These are phyloP conservation scores for Trametes punicea DNA, from an alignment of 768 basidiomycete species.

Conservation along the genomic window DNA sequence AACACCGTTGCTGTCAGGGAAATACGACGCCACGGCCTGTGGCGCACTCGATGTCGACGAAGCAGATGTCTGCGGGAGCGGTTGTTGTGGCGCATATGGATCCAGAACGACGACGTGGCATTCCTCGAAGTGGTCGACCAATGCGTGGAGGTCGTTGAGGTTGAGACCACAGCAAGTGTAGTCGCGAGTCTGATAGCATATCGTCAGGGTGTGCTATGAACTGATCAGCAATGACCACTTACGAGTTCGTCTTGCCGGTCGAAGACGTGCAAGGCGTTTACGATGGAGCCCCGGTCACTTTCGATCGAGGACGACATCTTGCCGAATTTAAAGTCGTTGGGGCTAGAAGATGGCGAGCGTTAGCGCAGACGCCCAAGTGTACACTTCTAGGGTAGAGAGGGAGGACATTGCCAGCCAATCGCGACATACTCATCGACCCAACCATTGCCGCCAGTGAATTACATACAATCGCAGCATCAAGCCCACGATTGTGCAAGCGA, in stretches of 20 bases:
- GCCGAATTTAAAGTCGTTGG: conserved; percentile 44
- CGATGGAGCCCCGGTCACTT: conserved; percentile 53
- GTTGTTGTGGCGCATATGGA: conserved; percentile 32
- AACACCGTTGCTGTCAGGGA: conserved; percentile 18
- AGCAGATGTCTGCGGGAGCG: conserved; percentile 15
- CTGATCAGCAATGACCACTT: conserved; percentile 28
- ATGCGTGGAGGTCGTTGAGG: conserved; percentile 72
- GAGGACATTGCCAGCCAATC: too few species aligned
- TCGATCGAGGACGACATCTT: conserved; percentile 54
- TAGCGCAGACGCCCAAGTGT: neutral
- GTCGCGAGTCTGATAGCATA: conserved; percentile 60
- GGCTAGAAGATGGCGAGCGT: conserved; percentile 27
- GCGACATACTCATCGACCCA: too few species aligned
- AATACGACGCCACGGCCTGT: conserved; percentile 22
- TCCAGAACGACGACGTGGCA: conserved; percentile 77
- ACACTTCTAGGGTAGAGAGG: neutral
- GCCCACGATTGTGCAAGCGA: neutral
- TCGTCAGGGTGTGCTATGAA: neutral
- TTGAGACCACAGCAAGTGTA: conserved; percentile 88
- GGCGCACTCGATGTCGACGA: conserved; percentile 3
- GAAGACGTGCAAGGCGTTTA: conserved; percentile 64
- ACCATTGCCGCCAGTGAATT: too few species aligned
- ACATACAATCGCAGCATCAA: too few species aligned
- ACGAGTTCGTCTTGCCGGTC: conserved; percentile 75
- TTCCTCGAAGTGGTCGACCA: conserved; percentile 91